Base-by-base conservation (phyloP, 225 moss, liverwort and hornwort species). In the Polytrichum commune region DNA sequence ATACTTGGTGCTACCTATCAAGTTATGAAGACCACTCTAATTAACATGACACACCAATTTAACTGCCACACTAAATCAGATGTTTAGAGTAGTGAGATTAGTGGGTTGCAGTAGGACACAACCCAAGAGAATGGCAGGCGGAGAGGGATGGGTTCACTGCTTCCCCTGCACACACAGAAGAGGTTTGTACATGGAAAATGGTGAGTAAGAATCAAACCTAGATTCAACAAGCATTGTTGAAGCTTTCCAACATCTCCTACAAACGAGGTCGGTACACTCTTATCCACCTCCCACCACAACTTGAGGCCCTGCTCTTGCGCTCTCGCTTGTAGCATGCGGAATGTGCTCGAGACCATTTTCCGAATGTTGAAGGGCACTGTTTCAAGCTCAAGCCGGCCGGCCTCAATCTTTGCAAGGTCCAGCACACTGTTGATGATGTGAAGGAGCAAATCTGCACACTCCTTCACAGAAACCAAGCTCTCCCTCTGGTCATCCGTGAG, bases 391-490 rank as follows among this genome's bases (percentile, higher is more conserved):
- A 86, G 73, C 61, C 86, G 76, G 23, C 89, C 89, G 5, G 89
- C 84, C 61, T 90, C 89, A 53, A 90, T 90, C 63, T 90, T 86
- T 53, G 89, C 81, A 25, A 90, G 80, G 73, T 86, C 89, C n/a
- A 90, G 66, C 27, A 90, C 86, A 63, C 86, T 89, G 72, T 89
- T 89, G 53, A 89, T 89, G 18, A 89, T 86, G 63, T 89, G 84
- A 19, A 89, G 83, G 29, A 89, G 83, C 22, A 90, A 46, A 69
- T 84, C 80, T 13, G 84, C 89, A 72, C 89, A 90, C 32, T 90
- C 89, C 69, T 86, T 84, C 30, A 84, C 79, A 1, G 84, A 90
- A 46, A 71, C 1, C 60, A 90, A 70, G 67, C 78, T 90, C 1
- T 86, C 89, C 65, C 72, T 73, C 66, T 90, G 86, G 74, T 90